Base-by-base conservation (phyloP, 2,329 filamentous ascomycete species). In the Aspergillus luchuensis region DNA sequence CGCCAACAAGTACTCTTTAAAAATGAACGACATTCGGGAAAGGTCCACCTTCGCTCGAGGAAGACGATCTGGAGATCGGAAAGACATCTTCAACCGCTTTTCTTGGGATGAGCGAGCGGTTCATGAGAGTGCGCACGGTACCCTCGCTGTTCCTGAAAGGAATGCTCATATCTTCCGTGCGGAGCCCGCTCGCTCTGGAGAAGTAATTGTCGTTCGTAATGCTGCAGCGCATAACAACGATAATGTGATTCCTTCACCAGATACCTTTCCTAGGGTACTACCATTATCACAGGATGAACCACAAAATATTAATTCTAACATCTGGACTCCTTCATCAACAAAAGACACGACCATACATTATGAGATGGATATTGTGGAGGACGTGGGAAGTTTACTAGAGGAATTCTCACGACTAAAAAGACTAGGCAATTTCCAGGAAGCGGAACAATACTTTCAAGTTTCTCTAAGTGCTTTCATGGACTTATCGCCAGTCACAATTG, bases 401-500 rank as follows among this genome's bases (percentile, higher is more conserved):
- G 23, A 52, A 5, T 58, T 58, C 19, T 51, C 49, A 3, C 21
- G 49, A 8, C 33, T 52, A 10, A 58, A 47, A 21, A 23, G 56
- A 21, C 25, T 58, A 25, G 56, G 56, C 3, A 6, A 53, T 5
- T 58, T 53, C 4, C n/a, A 36, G n/a, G 36, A 38, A 1, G 56
- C 56, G 8, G 48, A 43, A 17, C 23, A 25, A 15, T 57, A 36
- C 13, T 57, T 49, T 3, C 6, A 50, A 10, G 45, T 43, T 2
- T 23, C 13, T 15, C 4, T 57, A 5, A 15, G 48, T 25, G 45
- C 52, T 17, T 51, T 55, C 28, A 8, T 52, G 11, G 51, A 59
- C 17, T n/a, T 64, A 21, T 56, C 49, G 2, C 61, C 43, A 7
- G 53, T 66, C 8, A n/a, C 15, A 6, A 36, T 64, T 13, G 59